Conservation (phyloP, 768 basidiomycete genomes). For the Austroboletus eburneus region DNA sequence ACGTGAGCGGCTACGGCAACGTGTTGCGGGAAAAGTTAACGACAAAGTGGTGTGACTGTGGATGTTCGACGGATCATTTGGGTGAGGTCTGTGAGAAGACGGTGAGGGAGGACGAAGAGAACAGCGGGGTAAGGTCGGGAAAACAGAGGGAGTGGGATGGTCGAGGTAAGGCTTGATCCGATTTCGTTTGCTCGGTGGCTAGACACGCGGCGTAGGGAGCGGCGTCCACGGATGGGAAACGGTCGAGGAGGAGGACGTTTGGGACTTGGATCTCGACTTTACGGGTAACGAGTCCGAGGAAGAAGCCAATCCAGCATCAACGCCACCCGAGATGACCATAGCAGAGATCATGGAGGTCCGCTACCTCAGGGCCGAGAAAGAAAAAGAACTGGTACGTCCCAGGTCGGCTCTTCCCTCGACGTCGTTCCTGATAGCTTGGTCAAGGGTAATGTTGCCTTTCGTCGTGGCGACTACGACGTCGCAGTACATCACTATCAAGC, state of each 20-base stretch:
- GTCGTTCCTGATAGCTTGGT: constrained; percentile 6
- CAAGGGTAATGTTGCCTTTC: constrained; percentile 69
- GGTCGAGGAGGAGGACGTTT: constrained; percentile 71
- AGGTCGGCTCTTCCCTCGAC: not conserved
- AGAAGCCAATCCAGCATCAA: constrained; percentile 36
- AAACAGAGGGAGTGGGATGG: constrained; percentile 79
- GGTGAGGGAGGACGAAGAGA: constrained; percentile 66
- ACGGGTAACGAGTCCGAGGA: constrained; percentile 52
- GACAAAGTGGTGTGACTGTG: constrained; percentile 77
- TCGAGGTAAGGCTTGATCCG: constrained; percentile 39
- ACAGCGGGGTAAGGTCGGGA: constrained; percentile 51
- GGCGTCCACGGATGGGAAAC: constrained; percentile 74
- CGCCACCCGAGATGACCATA: constrained; percentile 50
- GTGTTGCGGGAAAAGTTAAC: constrained; percentile 69
- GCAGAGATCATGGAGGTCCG: constrained; percentile 73
- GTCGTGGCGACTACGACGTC: constrained; percentile 50
- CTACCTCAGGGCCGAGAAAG: constrained; percentile 63
- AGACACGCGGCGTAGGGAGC: constrained; percentile 32
- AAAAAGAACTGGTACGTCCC: constrained; percentile 59
- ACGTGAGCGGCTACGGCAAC: constrained; percentile 66
- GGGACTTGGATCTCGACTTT: constrained; percentile 70
- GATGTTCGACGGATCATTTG: constrained; percentile 74
- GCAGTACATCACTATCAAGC: constrained; percentile 58
- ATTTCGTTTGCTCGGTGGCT: not conserved
- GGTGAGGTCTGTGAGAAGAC: constrained; percentile 74